Conservation (phyloP, 2,329 filamentous ascomycete genomes). For the Emericellopsis atlantica region DNA sequence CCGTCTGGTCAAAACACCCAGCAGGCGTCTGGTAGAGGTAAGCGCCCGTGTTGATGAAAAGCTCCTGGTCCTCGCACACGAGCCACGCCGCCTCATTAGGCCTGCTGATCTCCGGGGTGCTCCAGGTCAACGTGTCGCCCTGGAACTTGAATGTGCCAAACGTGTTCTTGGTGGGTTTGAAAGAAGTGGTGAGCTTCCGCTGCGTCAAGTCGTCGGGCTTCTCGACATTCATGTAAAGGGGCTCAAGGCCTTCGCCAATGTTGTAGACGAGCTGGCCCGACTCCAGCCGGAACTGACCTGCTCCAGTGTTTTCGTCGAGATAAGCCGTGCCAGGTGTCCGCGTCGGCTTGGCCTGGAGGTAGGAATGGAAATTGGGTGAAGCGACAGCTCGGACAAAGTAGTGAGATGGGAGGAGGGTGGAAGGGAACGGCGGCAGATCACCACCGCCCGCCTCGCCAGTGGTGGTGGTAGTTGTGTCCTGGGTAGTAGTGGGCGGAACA, state of each 20-base stretch:
- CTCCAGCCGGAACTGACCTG: conserved; percentile 44
- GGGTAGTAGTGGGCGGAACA: too few species aligned
- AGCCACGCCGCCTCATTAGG: conserved; percentile 47
- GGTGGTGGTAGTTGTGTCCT: too few species aligned
- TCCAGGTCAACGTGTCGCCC: conserved; percentile 47
- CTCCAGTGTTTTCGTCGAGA: conserved; percentile 35
- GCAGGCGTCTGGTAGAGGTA: conserved; percentile 44
- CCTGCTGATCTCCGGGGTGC: conserved; percentile 28
- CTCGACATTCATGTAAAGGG: conserved; percentile 32
- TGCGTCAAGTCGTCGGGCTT: conserved; percentile 29
- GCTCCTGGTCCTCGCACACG: conserved; percentile 35
- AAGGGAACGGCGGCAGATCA: too few species aligned
- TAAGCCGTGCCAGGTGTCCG: conserved; percentile 32
- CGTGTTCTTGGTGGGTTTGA: conserved; percentile 33
- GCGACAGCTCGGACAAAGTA: conserved; percentile 46
- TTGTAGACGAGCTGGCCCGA: conserved; percentile 42
- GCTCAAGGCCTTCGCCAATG: conserved; percentile 19
- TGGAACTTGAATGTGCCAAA: conserved; percentile 45
- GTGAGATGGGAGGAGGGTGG: too few species aligned
- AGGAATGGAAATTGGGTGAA: conserved; percentile 43
- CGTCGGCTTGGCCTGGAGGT: conserved; percentile 33
- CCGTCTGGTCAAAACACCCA: conserved; percentile 46
- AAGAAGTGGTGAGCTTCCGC: conserved; percentile 35
- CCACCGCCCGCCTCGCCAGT: too few species aligned
- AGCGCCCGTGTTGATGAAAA: conserved; percentile 47